A percentile compares a stretch with the other conserved stretches of the same genome.
phyloP scores from a whole-genome alignment of 2,329 filamentous ascomycete species.

The Mariannaea sp. region DNA sequence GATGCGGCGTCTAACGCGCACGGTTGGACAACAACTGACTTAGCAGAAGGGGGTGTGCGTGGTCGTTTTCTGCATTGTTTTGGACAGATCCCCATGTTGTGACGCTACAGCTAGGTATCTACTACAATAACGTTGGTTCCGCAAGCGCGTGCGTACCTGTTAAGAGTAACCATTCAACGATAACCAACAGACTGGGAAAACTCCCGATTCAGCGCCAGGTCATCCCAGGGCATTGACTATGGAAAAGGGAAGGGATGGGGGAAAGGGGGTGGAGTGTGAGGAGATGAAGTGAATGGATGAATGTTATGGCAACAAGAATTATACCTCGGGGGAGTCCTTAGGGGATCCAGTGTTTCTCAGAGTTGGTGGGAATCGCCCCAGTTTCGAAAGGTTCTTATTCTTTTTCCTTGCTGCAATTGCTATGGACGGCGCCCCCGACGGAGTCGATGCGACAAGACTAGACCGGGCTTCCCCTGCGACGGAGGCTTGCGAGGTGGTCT shows the following conservation, averaged over 20 bases:
- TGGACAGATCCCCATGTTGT: too few relatives aligned
- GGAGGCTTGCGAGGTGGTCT: constrained; percentile 36
- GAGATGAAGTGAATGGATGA: not conserved
- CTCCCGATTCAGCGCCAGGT: not conserved
- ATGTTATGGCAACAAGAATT: too few relatives aligned
- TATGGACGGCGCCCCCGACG: too few relatives aligned
- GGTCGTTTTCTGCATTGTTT: not conserved
- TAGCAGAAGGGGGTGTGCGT: constrained; percentile 5
- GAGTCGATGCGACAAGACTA: constrained; percentile 26
- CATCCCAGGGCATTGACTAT: not conserved
- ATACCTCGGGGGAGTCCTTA: too few relatives aligned
- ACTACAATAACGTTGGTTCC: not conserved
- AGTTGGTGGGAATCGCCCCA: constrained; percentile 8
- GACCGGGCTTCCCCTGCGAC: constrained; percentile 27
- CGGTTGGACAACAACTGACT: constrained; percentile 25
- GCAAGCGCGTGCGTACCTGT: not conserved
- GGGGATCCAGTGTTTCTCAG: constrained; percentile 8
- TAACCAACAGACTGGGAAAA: not conserved
- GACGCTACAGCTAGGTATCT: too few relatives aligned
- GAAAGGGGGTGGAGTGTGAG: not conserved
- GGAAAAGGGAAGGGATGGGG: not conserved
- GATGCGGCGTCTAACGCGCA: constrained; percentile 34
- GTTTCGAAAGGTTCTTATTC: not conserved
- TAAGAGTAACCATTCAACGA: not conserved
- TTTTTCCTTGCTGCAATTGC: not conserved